phyloP scores from a whole-genome alignment of 208 protist genomes.

The Tritrichomonas foetus region DNA sequence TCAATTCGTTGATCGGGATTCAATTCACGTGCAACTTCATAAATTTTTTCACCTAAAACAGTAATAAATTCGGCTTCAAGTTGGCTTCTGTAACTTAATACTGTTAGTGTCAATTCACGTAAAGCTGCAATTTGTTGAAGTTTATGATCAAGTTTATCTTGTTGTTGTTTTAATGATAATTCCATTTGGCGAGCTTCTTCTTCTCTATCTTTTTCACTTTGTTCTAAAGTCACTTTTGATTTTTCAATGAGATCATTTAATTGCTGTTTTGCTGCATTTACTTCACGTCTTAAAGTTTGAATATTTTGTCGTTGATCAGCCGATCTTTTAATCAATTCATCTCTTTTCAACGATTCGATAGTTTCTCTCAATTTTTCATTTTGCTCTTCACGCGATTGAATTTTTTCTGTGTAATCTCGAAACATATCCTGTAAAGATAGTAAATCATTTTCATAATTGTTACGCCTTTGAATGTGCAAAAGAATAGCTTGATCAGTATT shows the following conservation, averaged over 20 bases:
- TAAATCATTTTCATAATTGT: conserved; percentile 9
- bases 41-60: background rate
- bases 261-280: background rate
- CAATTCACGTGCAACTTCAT: background rate
- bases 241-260: background rate
- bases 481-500: conserved; percentile 15
- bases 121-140: conserved; percentile 8
- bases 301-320: conserved; percentile 7
- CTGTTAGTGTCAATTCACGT: background rate
- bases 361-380: background rate
- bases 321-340: background rate
- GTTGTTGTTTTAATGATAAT: background rate
- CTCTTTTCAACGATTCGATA: background rate
- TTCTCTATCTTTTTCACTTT: background rate
- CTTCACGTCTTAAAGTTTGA: background rate
- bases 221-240: background rate
- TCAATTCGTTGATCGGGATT: background rate
- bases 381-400: background rate
- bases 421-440: background rate
- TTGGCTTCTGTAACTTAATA: background rate
- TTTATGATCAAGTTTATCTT: conserved; percentile 23
- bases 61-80: conserved; percentile 39
- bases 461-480: conserved; percentile 1
- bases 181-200: background rate
- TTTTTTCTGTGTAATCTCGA: background rate